Percentiles rank a stretch among this genome's conserved stretches.
These are phyloP conservation scores for Stagonosporopsis vannaccii DNA, from an alignment of 2,329 filamentous ascomycete species.

Conservation along the genomic window DNA sequence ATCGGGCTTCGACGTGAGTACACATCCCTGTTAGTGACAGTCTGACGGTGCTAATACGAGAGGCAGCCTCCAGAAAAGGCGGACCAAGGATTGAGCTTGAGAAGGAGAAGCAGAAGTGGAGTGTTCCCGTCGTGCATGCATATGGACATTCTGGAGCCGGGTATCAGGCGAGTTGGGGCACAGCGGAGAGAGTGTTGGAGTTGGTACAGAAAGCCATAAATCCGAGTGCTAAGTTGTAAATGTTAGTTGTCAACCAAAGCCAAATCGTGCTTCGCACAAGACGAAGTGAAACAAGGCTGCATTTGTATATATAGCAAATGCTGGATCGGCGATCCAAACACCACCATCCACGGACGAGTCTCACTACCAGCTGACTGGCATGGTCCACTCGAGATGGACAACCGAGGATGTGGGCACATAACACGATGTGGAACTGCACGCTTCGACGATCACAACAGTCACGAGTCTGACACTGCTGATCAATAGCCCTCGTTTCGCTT, in stretches of 20 bases:
- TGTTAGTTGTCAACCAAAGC: too few relatives aligned
- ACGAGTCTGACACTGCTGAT: slow-evolving; percentile 1
- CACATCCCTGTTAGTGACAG: not conserved
- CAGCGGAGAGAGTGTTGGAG: slow-evolving; percentile 50
- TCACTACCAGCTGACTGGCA: not conserved
- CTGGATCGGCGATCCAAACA: not conserved
- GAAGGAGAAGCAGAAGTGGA: slow-evolving; percentile 66
- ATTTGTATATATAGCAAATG: not conserved
- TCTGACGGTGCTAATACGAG: not conserved
- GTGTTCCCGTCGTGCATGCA: slow-evolving; percentile 70
- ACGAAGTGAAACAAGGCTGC: not conserved
- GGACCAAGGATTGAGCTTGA: slow-evolving; percentile 77
- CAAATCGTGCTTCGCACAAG: too few relatives aligned
- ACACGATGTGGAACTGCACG: not conserved
- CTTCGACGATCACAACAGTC: not conserved
- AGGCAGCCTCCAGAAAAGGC: slow-evolving; percentile 66
- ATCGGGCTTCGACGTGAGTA: slow-evolving; percentile 74
- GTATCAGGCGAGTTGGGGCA: slow-evolving; percentile 62
- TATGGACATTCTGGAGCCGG: slow-evolving; percentile 84
- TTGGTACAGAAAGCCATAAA: slow-evolving; percentile 46
- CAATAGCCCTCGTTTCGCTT: not conserved
- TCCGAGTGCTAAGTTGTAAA: slow-evolving; percentile 36
- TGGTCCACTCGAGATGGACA: not conserved
- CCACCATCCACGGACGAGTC: not conserved
- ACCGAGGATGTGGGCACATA: not conserved